Evolutionary conservation across 768 basidiomycete species (phyloP).

Genomic region (Terana coerulea): DNA sequence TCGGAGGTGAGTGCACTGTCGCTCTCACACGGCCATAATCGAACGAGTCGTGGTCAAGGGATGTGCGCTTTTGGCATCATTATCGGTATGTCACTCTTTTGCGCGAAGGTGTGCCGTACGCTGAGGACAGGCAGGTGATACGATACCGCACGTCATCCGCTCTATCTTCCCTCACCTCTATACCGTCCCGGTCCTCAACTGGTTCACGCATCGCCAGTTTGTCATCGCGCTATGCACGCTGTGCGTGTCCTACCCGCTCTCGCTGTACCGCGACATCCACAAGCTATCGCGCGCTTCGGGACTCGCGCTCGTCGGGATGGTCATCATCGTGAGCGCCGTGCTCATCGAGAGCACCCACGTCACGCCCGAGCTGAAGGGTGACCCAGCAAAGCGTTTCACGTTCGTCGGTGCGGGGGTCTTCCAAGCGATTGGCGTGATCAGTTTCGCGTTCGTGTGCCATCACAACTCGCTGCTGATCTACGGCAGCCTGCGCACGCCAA

Average conservation of each 20-base stretch:
- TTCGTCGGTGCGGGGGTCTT: conserved; percentile 79
- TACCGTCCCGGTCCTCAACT: conserved; percentile 65
- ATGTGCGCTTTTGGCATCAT: conserved; percentile 99
- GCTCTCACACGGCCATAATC: neutral
- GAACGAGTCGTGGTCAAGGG: conserved; percentile 39
- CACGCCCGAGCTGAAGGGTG: conserved; percentile 70
- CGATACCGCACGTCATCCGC: conserved; percentile 91
- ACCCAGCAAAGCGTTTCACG: conserved; percentile 69
- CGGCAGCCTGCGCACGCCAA: conserved; percentile 88
- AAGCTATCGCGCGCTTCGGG: conserved; percentile 92
- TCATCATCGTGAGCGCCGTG: conserved; percentile 86
- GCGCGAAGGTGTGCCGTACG: too few relatives aligned
- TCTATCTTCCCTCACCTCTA: conserved; percentile 70
- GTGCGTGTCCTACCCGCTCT: conserved; percentile 90
- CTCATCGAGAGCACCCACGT: conserved; percentile 79
- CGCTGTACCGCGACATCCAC: conserved; percentile 95
- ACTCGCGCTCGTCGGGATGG: conserved; percentile 89
- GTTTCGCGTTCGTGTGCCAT: conserved; percentile 95
- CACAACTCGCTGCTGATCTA: conserved; percentile 98
- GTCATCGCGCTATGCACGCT: conserved; percentile 85
- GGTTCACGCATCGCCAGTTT: conserved; percentile 85
- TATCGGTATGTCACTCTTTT: conserved; percentile 49
- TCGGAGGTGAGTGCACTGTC: conserved; percentile 70
- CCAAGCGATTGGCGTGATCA: conserved; percentile 96
- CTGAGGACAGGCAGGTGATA: conserved; percentile 69